Conservation (phyloP, 352 stramenopile genomes). For the Thalassiosira gravida region DNA sequence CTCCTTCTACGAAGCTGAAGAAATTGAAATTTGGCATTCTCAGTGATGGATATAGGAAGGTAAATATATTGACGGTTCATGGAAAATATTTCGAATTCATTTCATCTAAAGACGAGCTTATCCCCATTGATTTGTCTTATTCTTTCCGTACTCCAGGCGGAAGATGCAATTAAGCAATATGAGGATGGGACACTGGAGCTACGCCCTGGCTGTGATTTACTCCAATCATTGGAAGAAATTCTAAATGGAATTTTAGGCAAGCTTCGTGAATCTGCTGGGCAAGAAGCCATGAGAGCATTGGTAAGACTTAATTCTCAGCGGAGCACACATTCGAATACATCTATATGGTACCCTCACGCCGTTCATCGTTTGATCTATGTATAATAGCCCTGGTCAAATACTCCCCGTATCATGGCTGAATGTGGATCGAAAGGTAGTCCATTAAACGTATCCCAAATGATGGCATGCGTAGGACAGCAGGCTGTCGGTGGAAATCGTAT, state of each 20-base stretch:
- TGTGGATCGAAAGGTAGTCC: slow-evolving; percentile 98
- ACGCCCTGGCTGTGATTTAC: slow-evolving; percentile 94
- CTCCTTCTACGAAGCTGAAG: slow-evolving; percentile 92
- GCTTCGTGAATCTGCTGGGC: slow-evolving; percentile 95
- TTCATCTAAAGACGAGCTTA: not conserved
- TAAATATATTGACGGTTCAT: slow-evolving; percentile 16
- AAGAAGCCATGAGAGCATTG: slow-evolving; percentile 95
- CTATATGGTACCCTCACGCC: slow-evolving; percentile 1
- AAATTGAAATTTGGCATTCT: slow-evolving; percentile 94
- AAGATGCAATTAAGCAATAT: slow-evolving; percentile 92
- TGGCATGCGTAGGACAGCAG: slow-evolving; percentile 98
- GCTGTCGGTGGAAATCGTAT: slow-evolving; percentile 98
- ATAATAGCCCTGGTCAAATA: slow-evolving; percentile 92
- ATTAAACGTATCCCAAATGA: slow-evolving; percentile 99
- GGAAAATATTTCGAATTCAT: not conserved
- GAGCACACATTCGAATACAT: not conserved
- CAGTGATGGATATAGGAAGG: slow-evolving; percentile 85
- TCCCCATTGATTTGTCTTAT: not conserved
- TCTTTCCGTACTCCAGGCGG: slow-evolving; percentile 74
- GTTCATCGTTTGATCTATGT: slow-evolving; percentile 65
- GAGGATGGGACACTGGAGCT: slow-evolving; percentile 91
- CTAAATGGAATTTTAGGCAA: slow-evolving; percentile 97
- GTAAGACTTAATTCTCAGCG: slow-evolving; percentile 20
- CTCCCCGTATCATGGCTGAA: slow-evolving; percentile 95
- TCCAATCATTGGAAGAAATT: slow-evolving; percentile 98